phyloP scores from a whole-genome alignment of 352 stramenopile species.

The Phytophthora pini region DNA sequence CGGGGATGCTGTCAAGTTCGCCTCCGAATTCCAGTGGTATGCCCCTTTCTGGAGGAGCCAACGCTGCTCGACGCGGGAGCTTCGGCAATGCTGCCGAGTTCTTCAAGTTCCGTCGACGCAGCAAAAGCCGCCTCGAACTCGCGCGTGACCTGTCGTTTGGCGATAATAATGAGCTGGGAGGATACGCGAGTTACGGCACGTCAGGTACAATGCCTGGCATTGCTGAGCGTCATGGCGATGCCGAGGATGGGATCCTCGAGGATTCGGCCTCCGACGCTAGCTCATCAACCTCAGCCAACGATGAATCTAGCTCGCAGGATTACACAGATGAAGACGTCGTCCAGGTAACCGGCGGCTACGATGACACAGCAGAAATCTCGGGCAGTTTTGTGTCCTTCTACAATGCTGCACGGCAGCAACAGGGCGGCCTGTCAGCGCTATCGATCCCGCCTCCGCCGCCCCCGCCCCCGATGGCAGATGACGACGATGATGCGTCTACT shows the following conservation, averaged over 20 bases:
- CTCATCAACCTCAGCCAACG: constrained; percentile 60
- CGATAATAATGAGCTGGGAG: constrained; percentile 49
- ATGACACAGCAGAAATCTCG: constrained; percentile 62
- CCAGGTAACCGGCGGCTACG: constrained; percentile 67
- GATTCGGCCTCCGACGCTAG: constrained; percentile 60
- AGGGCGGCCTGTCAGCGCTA: constrained; percentile 51
- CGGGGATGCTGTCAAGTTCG: constrained; percentile 39
- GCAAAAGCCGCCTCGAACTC: constrained; percentile 84
- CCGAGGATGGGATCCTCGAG: constrained; percentile 47
- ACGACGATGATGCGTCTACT: constrained; percentile 67
- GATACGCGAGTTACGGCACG: constrained; percentile 65
- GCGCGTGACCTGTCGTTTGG: constrained; percentile 69
- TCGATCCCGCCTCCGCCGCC: constrained; percentile 70
- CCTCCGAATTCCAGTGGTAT: constrained; percentile 29
- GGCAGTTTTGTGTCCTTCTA: constrained; percentile 86
- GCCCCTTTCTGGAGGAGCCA: constrained; percentile 26
- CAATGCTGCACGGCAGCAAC: constrained; percentile 51
- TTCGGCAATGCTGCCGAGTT: constrained; percentile 89
- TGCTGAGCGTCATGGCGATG: constrained; percentile 62
- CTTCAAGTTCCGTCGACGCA: constrained; percentile 87
- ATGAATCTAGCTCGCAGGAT: constrained; percentile 66
- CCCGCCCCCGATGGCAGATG: constrained; percentile 71
- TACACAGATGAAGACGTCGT: constrained; percentile 75
- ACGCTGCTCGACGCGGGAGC: constrained; percentile 61
- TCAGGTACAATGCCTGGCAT: constrained; percentile 73